Percentiles rank a stretch among this genome's conserved stretches.
Conservation (phyloP, 768 basidiomycete species). For the Phlegmacium glaucopus region DNA sequence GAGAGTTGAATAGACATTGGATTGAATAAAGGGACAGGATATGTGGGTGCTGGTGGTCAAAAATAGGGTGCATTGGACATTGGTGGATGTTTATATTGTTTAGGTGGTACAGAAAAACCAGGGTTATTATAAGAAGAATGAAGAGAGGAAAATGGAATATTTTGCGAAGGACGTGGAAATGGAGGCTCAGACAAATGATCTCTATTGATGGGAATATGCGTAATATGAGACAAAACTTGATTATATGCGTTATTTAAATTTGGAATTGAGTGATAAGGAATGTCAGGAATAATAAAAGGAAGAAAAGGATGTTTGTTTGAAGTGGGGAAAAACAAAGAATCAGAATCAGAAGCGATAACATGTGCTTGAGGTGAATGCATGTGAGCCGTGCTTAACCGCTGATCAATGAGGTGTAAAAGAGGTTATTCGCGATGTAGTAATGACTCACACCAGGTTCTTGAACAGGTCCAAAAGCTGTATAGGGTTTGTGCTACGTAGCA, state of each 20-base stretch:
- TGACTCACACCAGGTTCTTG: too few relatives aligned
- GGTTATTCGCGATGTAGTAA: too few relatives aligned
- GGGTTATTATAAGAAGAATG: slow-evolving; percentile 1
- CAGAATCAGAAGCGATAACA: slow-evolving; percentile 2
- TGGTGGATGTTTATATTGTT: too few relatives aligned
- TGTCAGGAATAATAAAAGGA: neutral
- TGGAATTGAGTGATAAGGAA: neutral
- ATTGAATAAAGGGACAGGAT: neutral
- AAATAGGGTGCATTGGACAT: neutral
- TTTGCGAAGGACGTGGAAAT: neutral
- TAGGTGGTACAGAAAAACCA: too few relatives aligned
- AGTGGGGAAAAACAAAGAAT: slow-evolving; percentile 1
- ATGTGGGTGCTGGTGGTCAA: neutral
- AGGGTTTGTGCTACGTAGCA: too few relatives aligned
- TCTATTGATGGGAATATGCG: neutral
- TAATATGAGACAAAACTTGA: neutral
- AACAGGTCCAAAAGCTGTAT: too few relatives aligned
- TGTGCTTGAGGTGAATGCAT: neutral
- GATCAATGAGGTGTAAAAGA: too few relatives aligned
- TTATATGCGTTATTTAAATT: neutral
- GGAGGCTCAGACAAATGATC: neutral
- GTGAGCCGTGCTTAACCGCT: too few relatives aligned
- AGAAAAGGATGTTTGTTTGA: neutral
- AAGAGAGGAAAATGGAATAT: neutral
- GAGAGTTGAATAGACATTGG: neutral